A percentile compares a stretch with the other conserved stretches of the same genome.
These are phyloP conservation scores for Oemleria cerasiformis DNA, from an alignment of 306 rosid species.

Conservation along the genomic window DNA sequence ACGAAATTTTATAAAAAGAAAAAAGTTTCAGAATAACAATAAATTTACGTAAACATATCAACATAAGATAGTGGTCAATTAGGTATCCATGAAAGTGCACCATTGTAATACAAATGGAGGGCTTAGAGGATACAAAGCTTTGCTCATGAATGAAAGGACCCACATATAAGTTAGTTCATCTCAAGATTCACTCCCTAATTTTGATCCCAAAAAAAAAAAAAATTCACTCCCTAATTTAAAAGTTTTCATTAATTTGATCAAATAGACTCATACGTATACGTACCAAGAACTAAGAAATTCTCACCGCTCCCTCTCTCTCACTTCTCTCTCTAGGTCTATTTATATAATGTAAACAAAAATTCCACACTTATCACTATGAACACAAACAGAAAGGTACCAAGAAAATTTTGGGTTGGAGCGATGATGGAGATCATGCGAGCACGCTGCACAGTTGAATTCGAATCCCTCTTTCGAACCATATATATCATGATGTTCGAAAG, in stretches of 20 bases:
- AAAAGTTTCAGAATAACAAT: no score
- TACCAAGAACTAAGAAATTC: not conserved
- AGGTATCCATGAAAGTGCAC: not conserved
- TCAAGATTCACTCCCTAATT: not conserved
- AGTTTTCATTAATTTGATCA: no score
- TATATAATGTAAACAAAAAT: conserved; percentile 4
- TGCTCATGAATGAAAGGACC: not conserved
- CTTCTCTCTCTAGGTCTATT: not conserved
- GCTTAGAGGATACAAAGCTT: not conserved
- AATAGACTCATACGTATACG: not conserved
- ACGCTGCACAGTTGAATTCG: no score
- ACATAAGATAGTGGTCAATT: not conserved
- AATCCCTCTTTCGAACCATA: not conserved
- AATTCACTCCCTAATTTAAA: no score
- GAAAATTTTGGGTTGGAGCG: not conserved
- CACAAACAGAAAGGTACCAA: not conserved
- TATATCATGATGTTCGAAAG: no score
- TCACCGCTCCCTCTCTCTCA: not conserved
- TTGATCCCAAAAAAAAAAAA: no score
- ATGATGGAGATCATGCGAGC: no score
- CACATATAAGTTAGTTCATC: not conserved
- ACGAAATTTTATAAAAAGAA: no score
- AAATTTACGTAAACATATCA: no score
- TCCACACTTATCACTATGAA: not conserved
- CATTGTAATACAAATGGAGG: not conserved